Conservation (phyloP, 148 eudicot genomes). For the Chenopodium album region DNA sequence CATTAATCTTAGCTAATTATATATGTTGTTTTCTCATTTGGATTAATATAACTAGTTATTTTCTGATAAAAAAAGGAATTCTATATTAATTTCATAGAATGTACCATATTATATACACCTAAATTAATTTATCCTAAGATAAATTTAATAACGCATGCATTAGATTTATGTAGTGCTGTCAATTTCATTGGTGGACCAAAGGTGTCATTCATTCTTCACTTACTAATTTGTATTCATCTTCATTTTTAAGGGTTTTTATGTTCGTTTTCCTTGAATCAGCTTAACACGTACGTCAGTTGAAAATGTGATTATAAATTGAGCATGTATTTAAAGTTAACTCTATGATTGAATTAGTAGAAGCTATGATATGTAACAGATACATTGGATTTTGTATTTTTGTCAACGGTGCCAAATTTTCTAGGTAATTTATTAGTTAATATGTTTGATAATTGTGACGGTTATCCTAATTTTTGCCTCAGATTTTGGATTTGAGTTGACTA, state of each 20-base stretch:
- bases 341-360: background rate
- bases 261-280: conserved; percentile 11
- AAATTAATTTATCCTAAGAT: background rate
- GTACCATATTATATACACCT: background rate
- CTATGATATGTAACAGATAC: background rate
- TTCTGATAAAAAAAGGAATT: background rate
- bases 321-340: background rate
- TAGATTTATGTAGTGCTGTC: conserved; percentile 27
- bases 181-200: conserved; percentile 28
- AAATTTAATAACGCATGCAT: background rate
- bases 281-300: conserved; percentile 15
- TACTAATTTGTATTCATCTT: conserved; percentile 18
- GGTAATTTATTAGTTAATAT: background rate
- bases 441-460: background rate
- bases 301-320: background rate
- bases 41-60: conserved; percentile 5
- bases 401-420: conserved; percentile 2
- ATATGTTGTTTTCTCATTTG: conserved; percentile 28
- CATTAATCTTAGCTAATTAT: conserved; percentile 1
- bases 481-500: background rate
- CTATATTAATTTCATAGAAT: too few species aligned
- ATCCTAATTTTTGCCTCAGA: background rate
- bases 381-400: background rate
- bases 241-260: conserved; percentile 21
- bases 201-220: conserved; percentile 29